These are phyloP conservation scores for Malbranchea cinnamomea DNA, from an alignment of 2,329 filamentous ascomycete genomes.

Conservation along the genomic window DNA sequence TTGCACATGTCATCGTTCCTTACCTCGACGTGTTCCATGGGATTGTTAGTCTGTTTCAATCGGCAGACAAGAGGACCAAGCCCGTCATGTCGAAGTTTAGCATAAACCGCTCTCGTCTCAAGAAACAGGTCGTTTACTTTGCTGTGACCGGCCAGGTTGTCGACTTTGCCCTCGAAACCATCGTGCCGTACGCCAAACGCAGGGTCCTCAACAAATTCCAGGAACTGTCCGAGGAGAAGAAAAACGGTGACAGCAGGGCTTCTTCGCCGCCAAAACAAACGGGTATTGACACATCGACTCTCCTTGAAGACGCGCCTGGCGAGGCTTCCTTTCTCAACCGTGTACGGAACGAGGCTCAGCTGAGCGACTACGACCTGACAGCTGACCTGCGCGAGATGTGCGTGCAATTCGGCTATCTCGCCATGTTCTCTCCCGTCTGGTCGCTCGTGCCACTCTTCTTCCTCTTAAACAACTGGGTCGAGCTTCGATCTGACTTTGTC, in stretches of 20 bases:
- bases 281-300: slow-evolving; percentile 31
- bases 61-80: slow-evolving; percentile 55
- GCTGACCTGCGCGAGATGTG: slow-evolving; percentile 88
- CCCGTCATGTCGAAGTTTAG: slow-evolving; percentile 42
- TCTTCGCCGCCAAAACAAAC: slow-evolving; percentile 12
- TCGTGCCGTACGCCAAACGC: slow-evolving; percentile 75
- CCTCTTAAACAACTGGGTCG: slow-evolving; percentile 89
- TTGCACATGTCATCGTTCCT: slow-evolving; percentile 68
- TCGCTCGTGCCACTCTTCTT: slow-evolving; percentile 82
- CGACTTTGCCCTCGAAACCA: slow-evolving; percentile 67
- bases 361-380: slow-evolving; percentile 78
- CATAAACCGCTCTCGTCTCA: slow-evolving; percentile 79
- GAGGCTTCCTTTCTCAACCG: slow-evolving; percentile 68
- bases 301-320: slow-evolving; percentile 53
- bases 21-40: slow-evolving; percentile 70
- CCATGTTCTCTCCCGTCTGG: slow-evolving; percentile 87
- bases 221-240: slow-evolving; percentile 45
- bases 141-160: slow-evolving; percentile 70
- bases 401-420: slow-evolving; percentile 76
- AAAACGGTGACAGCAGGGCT: slow-evolving; percentile 13
- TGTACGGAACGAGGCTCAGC: slow-evolving; percentile 67
- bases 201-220: slow-evolving; percentile 65
- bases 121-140: slow-evolving; percentile 60
- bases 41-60: slow-evolving; percentile 58
- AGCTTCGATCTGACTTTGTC: slow-evolving; percentile 80